Conservation (phyloP, 208 protist genomes). For the Wallacemonas collosoma region DNA sequence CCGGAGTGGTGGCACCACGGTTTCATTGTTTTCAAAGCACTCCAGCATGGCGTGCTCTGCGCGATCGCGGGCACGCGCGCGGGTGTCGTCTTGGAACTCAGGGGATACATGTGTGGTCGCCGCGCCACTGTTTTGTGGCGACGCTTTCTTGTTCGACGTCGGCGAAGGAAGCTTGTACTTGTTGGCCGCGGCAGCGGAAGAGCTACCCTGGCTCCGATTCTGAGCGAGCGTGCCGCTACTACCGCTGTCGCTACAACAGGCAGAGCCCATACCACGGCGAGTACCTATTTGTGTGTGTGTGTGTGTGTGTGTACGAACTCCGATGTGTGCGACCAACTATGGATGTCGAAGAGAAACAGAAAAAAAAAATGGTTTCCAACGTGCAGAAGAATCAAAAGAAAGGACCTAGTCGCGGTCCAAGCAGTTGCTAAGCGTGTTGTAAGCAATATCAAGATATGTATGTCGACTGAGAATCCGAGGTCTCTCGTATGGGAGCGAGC, state of each 20-base stretch:
- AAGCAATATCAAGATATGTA: too few species aligned
- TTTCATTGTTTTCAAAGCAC: slow-evolving; percentile 29
- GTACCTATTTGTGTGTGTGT: too few species aligned
- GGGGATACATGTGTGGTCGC: slow-evolving; percentile 14
- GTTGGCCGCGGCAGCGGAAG: background rate
- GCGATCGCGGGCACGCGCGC: slow-evolving; percentile 33
- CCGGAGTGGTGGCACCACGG: slow-evolving; percentile 40
- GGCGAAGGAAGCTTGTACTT: slow-evolving; percentile 5
- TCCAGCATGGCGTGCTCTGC: slow-evolving; percentile 49
- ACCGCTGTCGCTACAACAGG: slow-evolving; percentile 1
- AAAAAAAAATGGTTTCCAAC: too few species aligned
- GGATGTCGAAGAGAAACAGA: too few species aligned
- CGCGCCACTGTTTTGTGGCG: background rate
- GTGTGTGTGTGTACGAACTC: too few species aligned
- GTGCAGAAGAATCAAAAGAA: too few species aligned
- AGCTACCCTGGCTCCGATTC: background rate
- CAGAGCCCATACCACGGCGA: slow-evolving; percentile 3
- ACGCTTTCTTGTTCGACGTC: background rate
- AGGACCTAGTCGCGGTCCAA: too few species aligned
- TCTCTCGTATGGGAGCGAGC: too few species aligned
- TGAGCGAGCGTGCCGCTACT: background rate
- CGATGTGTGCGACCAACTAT: too few species aligned
- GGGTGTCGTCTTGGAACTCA: slow-evolving; percentile 30
- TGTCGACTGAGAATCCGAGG: too few species aligned
- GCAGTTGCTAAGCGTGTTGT: too few species aligned